Evolutionary conservation across 305 asterid genomes (phyloP), one percentile per base, ranked within the genome.

Genomic region (Rubia peregrina): DNA sequence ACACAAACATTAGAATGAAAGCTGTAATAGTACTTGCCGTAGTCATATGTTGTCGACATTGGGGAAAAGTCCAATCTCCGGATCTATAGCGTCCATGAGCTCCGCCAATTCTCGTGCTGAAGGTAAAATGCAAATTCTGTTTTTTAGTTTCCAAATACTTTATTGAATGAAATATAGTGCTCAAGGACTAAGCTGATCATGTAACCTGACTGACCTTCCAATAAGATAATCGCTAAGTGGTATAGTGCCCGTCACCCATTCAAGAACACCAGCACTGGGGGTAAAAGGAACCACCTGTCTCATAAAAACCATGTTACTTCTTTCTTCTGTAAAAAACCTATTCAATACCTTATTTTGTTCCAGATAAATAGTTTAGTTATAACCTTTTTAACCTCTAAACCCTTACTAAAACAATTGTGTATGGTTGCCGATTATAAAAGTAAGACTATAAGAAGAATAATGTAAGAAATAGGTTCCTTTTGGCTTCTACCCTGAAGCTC

Each of bases 181-280:
- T 67, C 61, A 46, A 68, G 57, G 48, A 69, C 69, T 61, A 71
- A 80, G 55, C 61, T 67, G 21, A 40, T 59, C 77, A 59, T 68
- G 73, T 22, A 77, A 78, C 44, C 70, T 60, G 62, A 75, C 89
- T 79, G 72, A 90, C 98, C 97, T 87, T 81, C 97, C 99, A 55
- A 81, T 80, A 68, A 94, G 99, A 83, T 91, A 94, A 74, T 94
- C 99, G 70, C 95, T 95, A 24, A 94, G 97, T 44, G 99, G 98
- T 65, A 94, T 74, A 73, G 98, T 91, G 78, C 96, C 98, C 83
- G 88, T 90, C 75, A 94, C 99, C 99, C 99, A 94, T 83, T 94
- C 99, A 70, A 91, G 86, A 80, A 94, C 98, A 78, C 99, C 99
- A 68, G 99, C 99, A 83, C 98, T 89, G 55, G 99, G 99, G 79